Percentiles rank a stretch among this genome's conserved stretches.
These are phyloP conservation scores for Starmera caribaea DNA, from an alignment of 805 yeast species.

Conservation along the genomic window DNA sequence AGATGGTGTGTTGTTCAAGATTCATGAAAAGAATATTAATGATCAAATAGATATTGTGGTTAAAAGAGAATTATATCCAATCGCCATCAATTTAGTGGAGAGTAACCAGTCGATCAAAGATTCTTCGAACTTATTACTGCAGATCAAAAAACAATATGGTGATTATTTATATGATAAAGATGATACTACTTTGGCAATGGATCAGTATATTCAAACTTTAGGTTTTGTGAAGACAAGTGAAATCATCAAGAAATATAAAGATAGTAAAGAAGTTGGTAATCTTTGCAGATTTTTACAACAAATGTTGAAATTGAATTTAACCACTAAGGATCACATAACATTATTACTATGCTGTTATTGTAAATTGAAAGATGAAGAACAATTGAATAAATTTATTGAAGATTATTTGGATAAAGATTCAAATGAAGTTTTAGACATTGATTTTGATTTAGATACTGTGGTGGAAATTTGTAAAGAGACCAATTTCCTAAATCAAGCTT, in stretches of 20 bases:
- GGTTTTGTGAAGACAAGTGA: conserved; percentile 55
- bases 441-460: conserved; percentile 60
- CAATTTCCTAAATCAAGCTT: conserved; percentile 56
- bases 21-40: conserved; percentile 57
- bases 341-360: conserved; percentile 71
- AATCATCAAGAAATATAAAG: conserved; percentile 70
- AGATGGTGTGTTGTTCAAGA: conserved; percentile 65
- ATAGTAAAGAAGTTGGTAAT: conserved; percentile 58
- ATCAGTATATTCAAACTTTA: conserved; percentile 59
- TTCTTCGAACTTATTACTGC: conserved; percentile 22
- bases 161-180: conserved; percentile 61
- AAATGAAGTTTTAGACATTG: conserved; percentile 23
- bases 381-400: conserved; percentile 47
- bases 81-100: conserved; percentile 64
- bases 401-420: conserved; percentile 25
- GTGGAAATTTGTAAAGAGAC: conserved; percentile 66
- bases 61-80: conserved; percentile 58
- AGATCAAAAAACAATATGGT: conserved; percentile 52
- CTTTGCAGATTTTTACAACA: conserved; percentile 56
- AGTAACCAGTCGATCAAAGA: conserved; percentile 5
- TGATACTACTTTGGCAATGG: conserved; percentile 59
- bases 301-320: conserved; percentile 41
- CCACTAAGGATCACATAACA: conserved; percentile 77
- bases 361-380: conserved; percentile 53
- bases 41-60: conserved; percentile 61